phyloP scores from a whole-genome alignment of 805 yeast genomes.

The Yarrowia porcina region DNA sequence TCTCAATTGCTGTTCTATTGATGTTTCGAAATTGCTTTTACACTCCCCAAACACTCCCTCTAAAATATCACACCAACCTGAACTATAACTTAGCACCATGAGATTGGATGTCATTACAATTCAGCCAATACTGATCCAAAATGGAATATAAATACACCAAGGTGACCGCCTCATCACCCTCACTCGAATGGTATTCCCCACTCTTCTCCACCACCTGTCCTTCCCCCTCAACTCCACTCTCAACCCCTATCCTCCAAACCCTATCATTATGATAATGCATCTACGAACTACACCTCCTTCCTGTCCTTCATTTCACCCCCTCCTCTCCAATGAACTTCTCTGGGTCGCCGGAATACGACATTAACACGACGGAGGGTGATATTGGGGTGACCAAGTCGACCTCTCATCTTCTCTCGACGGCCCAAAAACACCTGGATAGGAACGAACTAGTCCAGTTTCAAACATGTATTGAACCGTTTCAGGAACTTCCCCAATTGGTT shows the following conservation, averaged over 20 bases:
- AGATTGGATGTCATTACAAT: neutral
- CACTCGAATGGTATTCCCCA: no score
- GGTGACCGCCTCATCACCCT: no score
- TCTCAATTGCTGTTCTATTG: no score
- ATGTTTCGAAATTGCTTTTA: no score
- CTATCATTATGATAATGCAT: neutral
- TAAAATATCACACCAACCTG: no score
- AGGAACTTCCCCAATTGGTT: conserved; percentile 33
- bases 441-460: neutral
- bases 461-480: conserved; percentile 32
- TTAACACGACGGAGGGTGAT: conserved; percentile 27
- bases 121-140: no score
- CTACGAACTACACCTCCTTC: neutral
- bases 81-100: neutral
- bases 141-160: no score
- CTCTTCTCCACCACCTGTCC: no score
- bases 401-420: conserved; percentile 26
- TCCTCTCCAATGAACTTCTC: neutral
- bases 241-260: no score
- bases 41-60: no score
- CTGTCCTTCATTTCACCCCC: neutral
- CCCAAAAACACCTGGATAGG: conserved; percentile 6
- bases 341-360: conserved; percentile 26
- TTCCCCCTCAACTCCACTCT: no score
- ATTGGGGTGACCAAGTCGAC: conserved; percentile 31